These are phyloP conservation scores for Astragalus glycyphyllos DNA, from an alignment of 306 rosid genomes.

Conservation along the genomic window DNA sequence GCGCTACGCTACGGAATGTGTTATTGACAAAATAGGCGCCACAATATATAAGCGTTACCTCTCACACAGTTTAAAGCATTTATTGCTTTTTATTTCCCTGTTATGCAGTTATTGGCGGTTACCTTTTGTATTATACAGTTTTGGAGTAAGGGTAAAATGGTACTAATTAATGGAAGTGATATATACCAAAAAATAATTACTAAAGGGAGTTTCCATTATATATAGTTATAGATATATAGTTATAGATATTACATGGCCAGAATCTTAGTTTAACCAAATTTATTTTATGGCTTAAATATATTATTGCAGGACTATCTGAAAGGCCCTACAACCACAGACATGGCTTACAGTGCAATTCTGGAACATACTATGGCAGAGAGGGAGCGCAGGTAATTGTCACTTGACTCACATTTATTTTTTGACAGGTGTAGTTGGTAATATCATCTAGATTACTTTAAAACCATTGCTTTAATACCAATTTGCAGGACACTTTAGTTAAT, in stretches of 20 bases:
- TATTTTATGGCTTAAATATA: conserved; percentile 46
- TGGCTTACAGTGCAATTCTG: conserved; percentile 89
- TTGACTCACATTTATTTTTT: conserved; percentile 44
- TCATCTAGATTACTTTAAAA: conserved; percentile 27
- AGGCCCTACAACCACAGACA: conserved; percentile 78
- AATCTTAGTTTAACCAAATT: conserved; percentile 35
- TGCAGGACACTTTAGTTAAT: conserved; percentile 19
- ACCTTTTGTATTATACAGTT: no score
- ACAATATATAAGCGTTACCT: no score
- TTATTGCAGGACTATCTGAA: conserved; percentile 89
- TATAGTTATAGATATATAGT: conserved; percentile 37
- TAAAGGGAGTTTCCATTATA: background rate
- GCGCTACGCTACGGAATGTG: no score
- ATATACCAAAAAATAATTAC: no score
- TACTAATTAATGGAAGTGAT: no score
- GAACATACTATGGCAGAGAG: conserved; percentile 99
- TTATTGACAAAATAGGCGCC: no score
- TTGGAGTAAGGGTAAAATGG: no score
- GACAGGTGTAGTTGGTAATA: conserved; percentile 32
- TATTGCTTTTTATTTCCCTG: no score
- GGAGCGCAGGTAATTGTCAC: conserved; percentile 95
- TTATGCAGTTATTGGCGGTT: no score
- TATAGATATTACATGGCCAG: background rate
- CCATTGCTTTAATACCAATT: conserved; percentile 16
- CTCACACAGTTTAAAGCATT: no score